A percentile compares a stretch with the other conserved stretches of the same genome.
These are phyloP conservation scores for Pittosporum tobira DNA, from an alignment of 129 eudicot genomes.

Conservation along the genomic window DNA sequence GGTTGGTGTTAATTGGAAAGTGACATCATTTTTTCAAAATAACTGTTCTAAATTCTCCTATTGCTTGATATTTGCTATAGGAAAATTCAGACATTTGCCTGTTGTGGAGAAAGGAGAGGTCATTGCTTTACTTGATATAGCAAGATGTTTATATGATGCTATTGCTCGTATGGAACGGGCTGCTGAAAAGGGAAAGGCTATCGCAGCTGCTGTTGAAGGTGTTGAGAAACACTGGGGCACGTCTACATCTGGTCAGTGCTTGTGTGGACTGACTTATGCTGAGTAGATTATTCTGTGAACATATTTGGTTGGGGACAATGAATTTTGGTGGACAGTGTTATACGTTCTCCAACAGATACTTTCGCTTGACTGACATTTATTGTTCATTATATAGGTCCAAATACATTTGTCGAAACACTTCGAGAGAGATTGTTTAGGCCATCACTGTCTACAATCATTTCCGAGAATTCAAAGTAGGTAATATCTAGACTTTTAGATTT, in stretches of 20 bases:
- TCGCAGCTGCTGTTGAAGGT: constrained; percentile 99
- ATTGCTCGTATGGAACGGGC: constrained; percentile 98
- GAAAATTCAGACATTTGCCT: constrained; percentile 92
- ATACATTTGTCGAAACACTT: constrained; percentile 79
- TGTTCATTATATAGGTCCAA: constrained; percentile 43
- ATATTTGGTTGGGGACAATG: constrained; percentile 2
- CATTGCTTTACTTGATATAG: constrained; percentile 89
- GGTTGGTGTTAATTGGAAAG: constrained; percentile 32
- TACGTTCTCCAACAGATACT: not conserved
- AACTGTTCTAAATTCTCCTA: constrained; percentile 3
- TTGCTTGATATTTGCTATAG: constrained; percentile 30
- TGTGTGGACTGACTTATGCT: not conserved
- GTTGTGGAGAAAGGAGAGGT: constrained; percentile 96
- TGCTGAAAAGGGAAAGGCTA: constrained; percentile 98
- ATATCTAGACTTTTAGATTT: constrained; percentile 37
- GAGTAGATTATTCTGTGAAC: not conserved
- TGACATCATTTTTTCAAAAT: not conserved
- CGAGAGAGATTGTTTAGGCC: constrained; percentile 84
- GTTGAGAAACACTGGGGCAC: constrained; percentile 96
- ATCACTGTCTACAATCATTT: constrained; percentile 74
- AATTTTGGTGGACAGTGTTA: constrained; percentile 23
- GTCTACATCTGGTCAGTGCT: constrained; percentile 43
- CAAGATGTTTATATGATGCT: constrained; percentile 92
- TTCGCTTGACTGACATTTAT: not conserved
- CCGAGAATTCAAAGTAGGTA: constrained; percentile 98